Evolutionary conservation across 78 protist genomes (phyloP), one percentile per base, ranked within the genome.

Genomic region (Mantamonas sphyraenae): DNA sequence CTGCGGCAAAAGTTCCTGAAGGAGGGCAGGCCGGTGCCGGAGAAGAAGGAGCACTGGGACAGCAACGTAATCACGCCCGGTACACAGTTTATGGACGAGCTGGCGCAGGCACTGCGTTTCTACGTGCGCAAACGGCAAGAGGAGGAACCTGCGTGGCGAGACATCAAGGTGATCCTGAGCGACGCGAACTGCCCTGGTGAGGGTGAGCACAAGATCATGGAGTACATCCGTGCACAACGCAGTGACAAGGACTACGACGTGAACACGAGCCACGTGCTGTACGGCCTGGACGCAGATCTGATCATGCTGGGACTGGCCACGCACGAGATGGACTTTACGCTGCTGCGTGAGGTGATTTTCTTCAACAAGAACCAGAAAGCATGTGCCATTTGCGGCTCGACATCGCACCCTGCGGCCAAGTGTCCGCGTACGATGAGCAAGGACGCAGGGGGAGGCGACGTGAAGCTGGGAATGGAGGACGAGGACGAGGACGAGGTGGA

Each of bases 141-240:
- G 26, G 71, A 59, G 34, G 86, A 95, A 53, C 88, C 94, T 34
- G 88, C 40, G 22, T 97, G 59, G 59, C 45, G 9, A 8, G 62
- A 10, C 62, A 8, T 57, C 31, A 57, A 57, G 62, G 62, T 57
- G 34, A 10, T 57, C 19, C 8, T 57, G 26, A 71, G 37, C 56
- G 73, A 31, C 58, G 73, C 60, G 68, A 74, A 38, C n/a, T n/a
- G n/a, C 37, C 99, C 98, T 4, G 98, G 99, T 24, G 99, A 98
- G 80, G 99, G 99, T n/a, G 99, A 97, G 87, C 99, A 97, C 87
- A 97, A 97, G 82, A 91, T 97, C 64, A 91, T 98, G 88, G 94
- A 95, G 26, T 95, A 67, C 68, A 85, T 98, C 34, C 85, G 99
- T 14, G 34, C 55, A 57, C 90, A 87, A 56, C 68, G 92, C 42